A percentile compares a stretch with the other conserved stretches of the same genome.
Evolutionary conservation across 805 yeast species (phyloP).

Genomic region (Candida patagonica): DNA sequence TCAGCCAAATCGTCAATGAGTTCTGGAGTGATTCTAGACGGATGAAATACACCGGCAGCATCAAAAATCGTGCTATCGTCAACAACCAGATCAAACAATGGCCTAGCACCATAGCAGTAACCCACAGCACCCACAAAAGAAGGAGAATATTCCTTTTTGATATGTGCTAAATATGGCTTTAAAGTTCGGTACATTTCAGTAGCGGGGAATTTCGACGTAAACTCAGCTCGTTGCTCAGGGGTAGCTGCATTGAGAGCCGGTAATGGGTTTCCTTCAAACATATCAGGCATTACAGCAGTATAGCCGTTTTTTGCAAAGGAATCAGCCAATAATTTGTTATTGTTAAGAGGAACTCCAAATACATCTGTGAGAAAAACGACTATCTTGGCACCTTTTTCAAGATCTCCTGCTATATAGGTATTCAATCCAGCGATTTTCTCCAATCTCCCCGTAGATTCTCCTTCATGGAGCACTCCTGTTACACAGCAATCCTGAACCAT

Average conservation of each 20-base stretch:
- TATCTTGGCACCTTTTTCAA: constrained; percentile 34
- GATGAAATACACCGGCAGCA: constrained; percentile 1
- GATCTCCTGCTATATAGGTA: constrained; percentile 44
- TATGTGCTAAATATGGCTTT: neutral
- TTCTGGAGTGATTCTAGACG: neutral
- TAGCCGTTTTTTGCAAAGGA: constrained; percentile 49
- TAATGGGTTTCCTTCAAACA: constrained; percentile 50
- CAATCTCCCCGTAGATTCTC: constrained; percentile 21
- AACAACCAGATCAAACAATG: neutral
- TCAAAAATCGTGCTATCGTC: neutral
- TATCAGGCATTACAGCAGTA: constrained; percentile 68
- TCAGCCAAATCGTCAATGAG: neutral
- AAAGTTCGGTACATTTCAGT: constrained; percentile 32
- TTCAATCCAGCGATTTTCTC: constrained; percentile 20
- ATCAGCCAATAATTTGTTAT: constrained; percentile 42
- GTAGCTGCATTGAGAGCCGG: too few species aligned
- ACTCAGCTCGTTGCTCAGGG: constrained; percentile 29
- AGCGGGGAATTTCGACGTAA: constrained; percentile 47
- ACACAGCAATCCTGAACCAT: too few species aligned
- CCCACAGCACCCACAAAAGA: constrained; percentile 54
- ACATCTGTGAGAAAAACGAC: constrained; percentile 60
- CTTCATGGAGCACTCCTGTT: constrained; percentile 12
- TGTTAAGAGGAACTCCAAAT: constrained; percentile 50
- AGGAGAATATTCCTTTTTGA: constrained; percentile 29
- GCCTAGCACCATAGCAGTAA: constrained; percentile 74